These are phyloP conservation scores for Marasmius sp. DNA, from an alignment of 1,284 basidiomycete genomes.

Conservation along the genomic window DNA sequence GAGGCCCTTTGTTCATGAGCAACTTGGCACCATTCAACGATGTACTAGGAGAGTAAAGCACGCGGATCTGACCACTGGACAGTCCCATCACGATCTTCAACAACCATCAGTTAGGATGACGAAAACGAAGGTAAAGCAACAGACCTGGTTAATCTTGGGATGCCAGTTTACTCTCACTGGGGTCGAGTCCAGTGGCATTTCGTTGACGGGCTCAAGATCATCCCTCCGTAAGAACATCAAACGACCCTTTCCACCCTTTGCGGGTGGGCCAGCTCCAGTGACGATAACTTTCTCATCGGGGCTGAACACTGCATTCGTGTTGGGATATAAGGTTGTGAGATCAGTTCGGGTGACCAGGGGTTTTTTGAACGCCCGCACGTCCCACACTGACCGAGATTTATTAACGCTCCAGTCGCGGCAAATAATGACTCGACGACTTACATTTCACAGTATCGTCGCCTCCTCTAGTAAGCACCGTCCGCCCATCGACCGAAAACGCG, in stretches of 20 bases:
- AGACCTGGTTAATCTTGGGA: constrained; percentile 94
- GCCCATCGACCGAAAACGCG: constrained; percentile 82
- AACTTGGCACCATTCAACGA: constrained; percentile 93
- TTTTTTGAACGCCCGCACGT: constrained; percentile 84
- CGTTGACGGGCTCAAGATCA: constrained; percentile 65
- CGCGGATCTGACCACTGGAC: constrained; percentile 85
- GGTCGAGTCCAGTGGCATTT: constrained; percentile 67
- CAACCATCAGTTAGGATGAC: background rate
- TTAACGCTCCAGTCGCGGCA: constrained; percentile 11
- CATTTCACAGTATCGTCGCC: constrained; percentile 94
- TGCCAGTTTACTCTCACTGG: constrained; percentile 93
- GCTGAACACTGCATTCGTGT: constrained; percentile 91
- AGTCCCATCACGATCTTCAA: constrained; percentile 80
- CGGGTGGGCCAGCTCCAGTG: constrained; percentile 72
- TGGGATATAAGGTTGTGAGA: constrained; percentile 81
- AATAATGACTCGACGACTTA: constrained; percentile 42
- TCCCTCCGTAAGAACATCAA: constrained; percentile 75
- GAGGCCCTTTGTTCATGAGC: constrained; percentile 73
- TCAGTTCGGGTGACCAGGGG: constrained; percentile 69
- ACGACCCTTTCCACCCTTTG: constrained; percentile 67
- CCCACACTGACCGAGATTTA: constrained; percentile 70
- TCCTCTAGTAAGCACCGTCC: constrained; percentile 81
- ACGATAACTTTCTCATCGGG: constrained; percentile 87
- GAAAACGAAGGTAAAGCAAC: constrained; percentile 22
- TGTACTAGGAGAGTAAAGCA: constrained; percentile 86